Evolutionary conservation across 495 filamentous ascomycete species (phyloP).

Genomic region (Penicillium parvum): DNA sequence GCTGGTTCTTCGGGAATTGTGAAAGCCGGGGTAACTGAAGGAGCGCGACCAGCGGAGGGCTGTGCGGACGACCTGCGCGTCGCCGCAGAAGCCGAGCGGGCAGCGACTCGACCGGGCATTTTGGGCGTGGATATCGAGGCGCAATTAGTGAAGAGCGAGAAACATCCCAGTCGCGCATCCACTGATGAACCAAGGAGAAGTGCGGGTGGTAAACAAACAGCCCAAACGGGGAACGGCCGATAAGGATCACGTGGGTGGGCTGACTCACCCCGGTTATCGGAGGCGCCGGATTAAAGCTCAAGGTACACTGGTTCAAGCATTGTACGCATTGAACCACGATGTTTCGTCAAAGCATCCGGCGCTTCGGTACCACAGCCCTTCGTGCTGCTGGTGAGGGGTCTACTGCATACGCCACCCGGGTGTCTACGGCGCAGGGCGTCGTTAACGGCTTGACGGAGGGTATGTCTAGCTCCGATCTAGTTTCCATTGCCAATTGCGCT

Average conservation of each 20-base stretch:
- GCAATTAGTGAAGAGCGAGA: conserved; percentile 19
- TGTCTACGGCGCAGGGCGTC: conserved; percentile 80
- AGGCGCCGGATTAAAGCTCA: conserved; percentile 12
- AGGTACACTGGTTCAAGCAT: no score
- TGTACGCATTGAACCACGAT: conserved; percentile 35
- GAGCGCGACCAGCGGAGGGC: conserved; percentile 55
- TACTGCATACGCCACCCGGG: conserved; percentile 54
- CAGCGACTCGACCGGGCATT: conserved; percentile 61
- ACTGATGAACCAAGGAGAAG: conserved; percentile 20
- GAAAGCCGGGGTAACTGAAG: conserved; percentile 55
- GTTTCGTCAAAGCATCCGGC: conserved; percentile 54
- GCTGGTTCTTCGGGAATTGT: conserved; percentile 69
- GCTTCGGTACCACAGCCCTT: conserved; percentile 52
- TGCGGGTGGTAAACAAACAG: conserved; percentile 46
- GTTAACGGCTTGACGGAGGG: conserved; percentile 84
- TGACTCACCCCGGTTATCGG: conserved; percentile 18
- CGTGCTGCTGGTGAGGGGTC: conserved; percentile 49
- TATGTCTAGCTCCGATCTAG: conserved; percentile 36
- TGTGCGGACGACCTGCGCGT: conserved; percentile 56
- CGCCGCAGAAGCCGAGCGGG: conserved; percentile 51
- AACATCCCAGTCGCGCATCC: conserved; percentile 26
- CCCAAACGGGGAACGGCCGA: conserved; percentile 40
- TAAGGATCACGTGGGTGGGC: conserved; percentile 31
- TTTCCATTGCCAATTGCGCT: conserved; percentile 3
- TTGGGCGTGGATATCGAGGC: conserved; percentile 22